Percentiles rank a stretch among this genome's conserved stretches.
These are phyloP conservation scores for Huntiella omanensis DNA, from an alignment of 2,329 filamentous ascomycete species.

Conservation along the genomic window DNA sequence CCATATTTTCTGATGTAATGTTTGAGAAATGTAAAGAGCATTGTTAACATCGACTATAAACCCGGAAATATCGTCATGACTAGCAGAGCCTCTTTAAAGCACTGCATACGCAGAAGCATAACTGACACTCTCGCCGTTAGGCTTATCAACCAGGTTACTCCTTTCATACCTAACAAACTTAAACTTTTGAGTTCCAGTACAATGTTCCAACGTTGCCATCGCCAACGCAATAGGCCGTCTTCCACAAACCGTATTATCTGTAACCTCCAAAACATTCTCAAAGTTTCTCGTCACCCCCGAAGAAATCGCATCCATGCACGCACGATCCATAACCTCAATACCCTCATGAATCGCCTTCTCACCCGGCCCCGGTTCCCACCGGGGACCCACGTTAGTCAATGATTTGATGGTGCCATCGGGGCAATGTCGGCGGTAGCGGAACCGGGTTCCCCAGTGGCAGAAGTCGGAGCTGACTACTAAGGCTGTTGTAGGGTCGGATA, in stretches of 20 bases:
- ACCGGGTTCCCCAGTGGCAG: conserved; percentile 82
- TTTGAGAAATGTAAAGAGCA: no score
- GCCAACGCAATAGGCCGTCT: conserved; percentile 84
- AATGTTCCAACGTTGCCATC: conserved; percentile 67
- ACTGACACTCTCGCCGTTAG: conserved; percentile 71
- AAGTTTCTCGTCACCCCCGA: conserved; percentile 55
- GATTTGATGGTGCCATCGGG: conserved; percentile 22
- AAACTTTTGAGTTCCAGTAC: conserved; percentile 39
- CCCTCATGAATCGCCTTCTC: conserved; percentile 57
- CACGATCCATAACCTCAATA: conserved; percentile 60
- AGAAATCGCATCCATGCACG: conserved; percentile 71
- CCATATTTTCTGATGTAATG: no score
- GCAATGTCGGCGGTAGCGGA: conserved; percentile 64
- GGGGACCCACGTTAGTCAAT: conserved; percentile 21
- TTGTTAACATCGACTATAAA: no score
- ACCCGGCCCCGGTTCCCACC: neutral
- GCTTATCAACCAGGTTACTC: conserved; percentile 52
- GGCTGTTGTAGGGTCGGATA: conserved; percentile 54
- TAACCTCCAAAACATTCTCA: conserved; percentile 46
- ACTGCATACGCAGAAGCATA: conserved; percentile 79
- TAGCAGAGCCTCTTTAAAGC: neutral
- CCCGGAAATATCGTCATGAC: no score
- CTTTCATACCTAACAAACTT: conserved; percentile 73
- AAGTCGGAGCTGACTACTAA: conserved; percentile 93
- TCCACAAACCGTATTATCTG: conserved; percentile 84